Evolutionary conservation across 345 rosid species (phyloP), one percentile per base, ranked within the genome.

Genomic region (Mallotus nudiflorus): DNA sequence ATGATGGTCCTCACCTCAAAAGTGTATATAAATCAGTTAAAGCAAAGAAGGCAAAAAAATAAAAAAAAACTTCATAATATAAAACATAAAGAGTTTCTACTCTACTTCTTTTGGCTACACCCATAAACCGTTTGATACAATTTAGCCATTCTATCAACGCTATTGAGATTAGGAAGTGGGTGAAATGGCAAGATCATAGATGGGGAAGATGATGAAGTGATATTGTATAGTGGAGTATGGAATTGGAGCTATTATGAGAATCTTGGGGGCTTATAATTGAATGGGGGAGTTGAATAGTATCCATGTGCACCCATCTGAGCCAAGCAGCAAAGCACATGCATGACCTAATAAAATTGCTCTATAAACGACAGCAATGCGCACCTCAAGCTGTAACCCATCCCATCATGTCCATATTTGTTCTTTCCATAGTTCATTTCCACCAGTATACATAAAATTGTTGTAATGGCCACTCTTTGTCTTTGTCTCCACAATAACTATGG

Each of bases 221-320:
- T 40, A 7, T 14, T 35, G 25, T 8, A 12, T 9, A 9, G 63
- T 15, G 13, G 40, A 10, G 20, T 29, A 55, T 27, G 6, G 33
- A 55, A 55, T 27, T 25, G 31, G 59, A 28, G 59, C 35, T 5
- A 27, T 8, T 5, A 24, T 33, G 59, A 55, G 59, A 52, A 52
- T 52, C 56, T 50, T 45, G 33, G 54, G 16, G 20, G 66, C 45
- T 33, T 18, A 52, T 74, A 40, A 67, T 74, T 67, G 62, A 52
- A 29, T 6, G 11, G 60, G 46, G 14, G 33, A 57, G 62, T 24
- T 55, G 20, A n/a, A 35, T 20, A 52, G 58, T 14, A 31, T 33
- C 57, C 68, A 68, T 62, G 73, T 74, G 73, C 72, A 67, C 14
- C 2, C 73, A 45, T 53, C 39, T 53, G 77, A 59, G 20, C n/a